Evolutionary conservation across 257 asterid genomes (phyloP), one percentile per base, ranked within the genome.

Genomic region (Lycium barbarum): DNA sequence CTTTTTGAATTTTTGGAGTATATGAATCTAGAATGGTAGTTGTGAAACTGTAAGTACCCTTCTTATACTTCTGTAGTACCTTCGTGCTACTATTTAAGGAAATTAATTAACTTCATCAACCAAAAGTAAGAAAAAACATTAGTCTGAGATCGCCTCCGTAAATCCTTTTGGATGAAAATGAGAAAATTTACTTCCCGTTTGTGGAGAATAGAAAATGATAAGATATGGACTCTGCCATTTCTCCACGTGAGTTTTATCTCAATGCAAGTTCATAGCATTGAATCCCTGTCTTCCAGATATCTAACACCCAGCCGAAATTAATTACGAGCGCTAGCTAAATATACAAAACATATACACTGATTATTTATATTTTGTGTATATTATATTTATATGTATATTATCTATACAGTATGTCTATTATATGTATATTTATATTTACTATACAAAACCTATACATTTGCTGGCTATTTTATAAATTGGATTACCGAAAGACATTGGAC

Each of bases 1-100:
- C 80, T 72, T 26, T 11, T 72, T 10, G 80, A 72, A 14, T n/a
- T n/a, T 45, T 10, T 72, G 80, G 80, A 45, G 57, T 18, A 72
- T n/a, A 72, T 72, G 58, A 45, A 72, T 72, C 57, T 45, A n/a
- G 38, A 45, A 3, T 43, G 80, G 26, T n/a, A 20, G 80, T 45
- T n/a, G 36, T 72, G 80, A 45, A 72, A 43, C 17, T 26, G 9
- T n/a, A 72, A 7, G 58, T 72, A 14, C 57, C 55, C 35, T 43
- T 71, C 54, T 72, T 18, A 45, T 72, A 72, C 51, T 72, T 43
- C 55, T 72, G 80, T 57, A 72, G 14, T 17, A 43, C 36, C 57
- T 72, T 45, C 80, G 9, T 72, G 58, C 36, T 38, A 70, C 13
- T 70, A 70, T 51, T 49, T 72, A 72, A 40, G 35, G 57, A 72